Conservation (phyloP, 768 basidiomycete genomes). For the Collybia mongolica region DNA sequence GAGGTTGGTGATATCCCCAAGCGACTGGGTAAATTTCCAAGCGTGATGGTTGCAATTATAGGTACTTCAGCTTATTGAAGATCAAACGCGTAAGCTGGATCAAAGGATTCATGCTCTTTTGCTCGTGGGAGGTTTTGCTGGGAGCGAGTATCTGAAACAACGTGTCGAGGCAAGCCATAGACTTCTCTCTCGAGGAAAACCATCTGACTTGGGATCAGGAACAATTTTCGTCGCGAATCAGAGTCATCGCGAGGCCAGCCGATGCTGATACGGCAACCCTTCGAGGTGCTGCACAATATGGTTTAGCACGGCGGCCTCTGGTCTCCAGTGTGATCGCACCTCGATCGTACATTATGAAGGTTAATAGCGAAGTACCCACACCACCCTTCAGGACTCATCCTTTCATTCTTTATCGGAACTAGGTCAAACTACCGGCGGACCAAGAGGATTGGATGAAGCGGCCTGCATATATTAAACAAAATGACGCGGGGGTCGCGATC, state of each 20-base stretch:
- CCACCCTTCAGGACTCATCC: not conserved
- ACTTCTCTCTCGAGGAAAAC: constrained; percentile 4
- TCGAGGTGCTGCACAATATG: constrained; percentile 87
- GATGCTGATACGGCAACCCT: constrained; percentile 89
- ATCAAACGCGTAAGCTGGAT: constrained; percentile 65
- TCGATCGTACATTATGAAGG: constrained; percentile 86
- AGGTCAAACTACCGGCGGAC: constrained; percentile 90
- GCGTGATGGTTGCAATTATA: constrained; percentile 23
- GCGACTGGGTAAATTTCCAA: constrained; percentile 4
- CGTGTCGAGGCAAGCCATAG: constrained; percentile 61
- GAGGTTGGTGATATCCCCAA: constrained; percentile 46
- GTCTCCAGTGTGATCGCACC: constrained; percentile 85
- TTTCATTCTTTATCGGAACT: constrained; percentile 10
- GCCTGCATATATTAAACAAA: constrained; percentile 81
- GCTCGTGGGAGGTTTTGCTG: constrained; percentile 88
- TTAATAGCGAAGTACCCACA: constrained; percentile 21
- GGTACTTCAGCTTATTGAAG: constrained; percentile 79
- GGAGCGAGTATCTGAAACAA: constrained; percentile 80
- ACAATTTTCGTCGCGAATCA: constrained; percentile 63
- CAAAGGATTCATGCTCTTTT: constrained; percentile 80
- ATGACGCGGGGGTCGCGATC: constrained; percentile 72
- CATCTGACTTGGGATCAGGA: constrained; percentile 38
- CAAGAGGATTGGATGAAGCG: constrained; percentile 80
- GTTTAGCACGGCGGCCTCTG: constrained; percentile 69
- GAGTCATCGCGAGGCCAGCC: constrained; percentile 76